phyloP scores from a whole-genome alignment of 352 stramenopile genomes.

The Phytophthora tubulina region DNA sequence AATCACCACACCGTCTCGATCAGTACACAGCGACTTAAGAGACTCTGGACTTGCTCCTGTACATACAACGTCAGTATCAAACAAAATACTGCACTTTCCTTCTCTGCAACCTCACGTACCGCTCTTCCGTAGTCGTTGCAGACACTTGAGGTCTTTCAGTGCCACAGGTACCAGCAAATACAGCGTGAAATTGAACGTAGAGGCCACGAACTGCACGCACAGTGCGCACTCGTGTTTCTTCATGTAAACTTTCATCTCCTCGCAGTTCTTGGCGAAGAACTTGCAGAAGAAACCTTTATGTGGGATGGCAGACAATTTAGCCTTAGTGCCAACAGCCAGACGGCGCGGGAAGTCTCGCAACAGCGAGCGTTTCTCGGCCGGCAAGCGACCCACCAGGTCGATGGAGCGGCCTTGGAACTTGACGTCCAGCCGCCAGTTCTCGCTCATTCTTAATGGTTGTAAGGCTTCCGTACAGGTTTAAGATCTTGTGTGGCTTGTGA shows the following conservation, averaged over 20 bases:
- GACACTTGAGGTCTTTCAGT: conserved; percentile 76
- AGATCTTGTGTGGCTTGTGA: not conserved
- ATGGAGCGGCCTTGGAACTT: conserved; percentile 87
- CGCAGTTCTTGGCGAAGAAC: conserved; percentile 87
- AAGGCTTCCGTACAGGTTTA: not conserved
- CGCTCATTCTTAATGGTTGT: conserved; percentile 41
- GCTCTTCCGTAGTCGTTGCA: conserved; percentile 83
- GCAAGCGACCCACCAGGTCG: conserved; percentile 75
- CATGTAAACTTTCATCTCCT: conserved; percentile 91
- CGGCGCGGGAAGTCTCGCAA: conserved; percentile 83
- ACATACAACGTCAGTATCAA: conserved; percentile 5
- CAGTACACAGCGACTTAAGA: conserved; percentile 87
- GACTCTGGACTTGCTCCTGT: conserved; percentile 79
- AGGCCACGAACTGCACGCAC: conserved; percentile 84
- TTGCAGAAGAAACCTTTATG: conserved; percentile 91
- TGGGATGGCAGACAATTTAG: conserved; percentile 83
- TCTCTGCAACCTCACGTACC: conserved; percentile 46
- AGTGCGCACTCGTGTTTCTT: conserved; percentile 87
- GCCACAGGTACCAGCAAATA: conserved; percentile 78
- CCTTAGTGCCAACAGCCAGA: conserved; percentile 78
- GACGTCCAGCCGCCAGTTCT: conserved; percentile 88
- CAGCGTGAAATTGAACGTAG: conserved; percentile 88
- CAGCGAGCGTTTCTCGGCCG: conserved; percentile 82
- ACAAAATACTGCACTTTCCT: not conserved
- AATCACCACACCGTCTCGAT: conserved; percentile 87